A percentile compares a stretch with the other conserved stretches of the same genome.
Conservation (phyloP, 768 basidiomycete species). For the Tricholoma hemisulphureum region DNA sequence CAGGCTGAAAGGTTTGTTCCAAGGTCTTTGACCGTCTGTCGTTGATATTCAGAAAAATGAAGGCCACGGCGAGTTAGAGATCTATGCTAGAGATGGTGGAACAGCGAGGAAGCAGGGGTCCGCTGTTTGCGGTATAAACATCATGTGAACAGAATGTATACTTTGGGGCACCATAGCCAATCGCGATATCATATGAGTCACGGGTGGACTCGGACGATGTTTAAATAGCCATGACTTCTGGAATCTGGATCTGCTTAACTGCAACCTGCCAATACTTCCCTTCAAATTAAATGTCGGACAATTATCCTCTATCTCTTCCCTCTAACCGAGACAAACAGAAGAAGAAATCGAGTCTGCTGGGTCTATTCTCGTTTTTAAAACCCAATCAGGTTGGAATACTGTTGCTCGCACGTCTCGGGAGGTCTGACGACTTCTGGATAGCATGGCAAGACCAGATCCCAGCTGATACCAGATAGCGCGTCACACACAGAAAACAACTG, state of each 20-base stretch:
- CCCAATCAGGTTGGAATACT: not conserved
- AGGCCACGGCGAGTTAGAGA: too few relatives aligned
- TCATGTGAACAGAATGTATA: too few relatives aligned
- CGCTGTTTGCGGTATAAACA: too few relatives aligned
- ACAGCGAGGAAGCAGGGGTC: too few relatives aligned
- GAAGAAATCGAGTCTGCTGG: not conserved
- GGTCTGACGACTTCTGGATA: not conserved
- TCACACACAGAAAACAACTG: not conserved
- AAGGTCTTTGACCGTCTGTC: not conserved
- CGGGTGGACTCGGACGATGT: too few relatives aligned
- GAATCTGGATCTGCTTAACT: too few relatives aligned
- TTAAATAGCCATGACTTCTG: too few relatives aligned
- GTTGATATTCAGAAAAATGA: not conserved
- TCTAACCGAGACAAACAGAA: not conserved
- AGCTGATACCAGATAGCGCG: not conserved
- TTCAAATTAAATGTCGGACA: slow-evolving; percentile 11
- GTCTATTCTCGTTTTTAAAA: slow-evolving; percentile 1
- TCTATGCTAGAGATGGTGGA: too few relatives aligned
- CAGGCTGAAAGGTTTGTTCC: slow-evolving; percentile 9
- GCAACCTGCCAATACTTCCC: not conserved
- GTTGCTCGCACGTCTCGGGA: not conserved
- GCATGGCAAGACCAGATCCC: not conserved
- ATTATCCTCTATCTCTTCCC: slow-evolving; percentile 15
- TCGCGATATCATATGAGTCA: too few relatives aligned
- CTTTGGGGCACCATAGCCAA: too few relatives aligned